These are phyloP conservation scores for Acanthamoeba lenticulata DNA, from an alignment of 208 protist genomes.

Conservation along the genomic window DNA sequence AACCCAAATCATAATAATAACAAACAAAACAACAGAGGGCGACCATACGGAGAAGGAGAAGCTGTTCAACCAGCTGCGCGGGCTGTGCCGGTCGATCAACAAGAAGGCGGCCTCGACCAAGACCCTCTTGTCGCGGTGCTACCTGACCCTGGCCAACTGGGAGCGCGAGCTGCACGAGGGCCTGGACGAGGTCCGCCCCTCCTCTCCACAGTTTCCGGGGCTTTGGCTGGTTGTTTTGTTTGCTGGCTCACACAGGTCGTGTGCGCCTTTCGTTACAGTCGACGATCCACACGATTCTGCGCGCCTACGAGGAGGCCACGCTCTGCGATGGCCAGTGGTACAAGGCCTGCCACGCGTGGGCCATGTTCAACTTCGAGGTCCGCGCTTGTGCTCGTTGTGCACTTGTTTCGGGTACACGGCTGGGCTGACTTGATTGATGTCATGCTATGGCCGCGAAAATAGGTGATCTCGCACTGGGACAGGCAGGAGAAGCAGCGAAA, in stretches of 20 bases:
- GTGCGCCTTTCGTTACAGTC: too few relatives aligned
- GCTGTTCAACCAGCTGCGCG: conserved; percentile 9
- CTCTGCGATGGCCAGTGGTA: conserved; percentile 74
- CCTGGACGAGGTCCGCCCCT: conserved; percentile 71
- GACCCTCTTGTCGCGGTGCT: conserved; percentile 77
- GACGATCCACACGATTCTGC: not conserved
- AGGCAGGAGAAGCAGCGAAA: conserved; percentile 58
- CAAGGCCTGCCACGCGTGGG: conserved; percentile 67
- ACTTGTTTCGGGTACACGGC: not conserved
- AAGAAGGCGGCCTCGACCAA: conserved; percentile 17
- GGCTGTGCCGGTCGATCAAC: not conserved
- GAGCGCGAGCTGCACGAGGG: conserved; percentile 68
- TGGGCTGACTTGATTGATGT: too few relatives aligned
- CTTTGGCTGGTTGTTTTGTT: too few relatives aligned
- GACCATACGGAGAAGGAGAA: conserved; percentile 51
- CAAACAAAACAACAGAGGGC: too few relatives aligned
- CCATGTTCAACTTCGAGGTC: conserved; percentile 67
- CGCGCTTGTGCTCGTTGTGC: too few relatives aligned
- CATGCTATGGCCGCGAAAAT: not conserved
- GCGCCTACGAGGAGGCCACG: conserved; percentile 58
- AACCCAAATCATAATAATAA: too few relatives aligned
- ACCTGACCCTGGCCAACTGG: conserved; percentile 84
- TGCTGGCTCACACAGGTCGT: too few relatives aligned
- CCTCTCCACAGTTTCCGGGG: too few relatives aligned
- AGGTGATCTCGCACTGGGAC: conserved; percentile 59